A percentile compares a stretch with the other conserved stretches of the same genome.
These are phyloP conservation scores for Lepidium aucheri DNA, from an alignment of 345 rosid species.

Conservation along the genomic window DNA sequence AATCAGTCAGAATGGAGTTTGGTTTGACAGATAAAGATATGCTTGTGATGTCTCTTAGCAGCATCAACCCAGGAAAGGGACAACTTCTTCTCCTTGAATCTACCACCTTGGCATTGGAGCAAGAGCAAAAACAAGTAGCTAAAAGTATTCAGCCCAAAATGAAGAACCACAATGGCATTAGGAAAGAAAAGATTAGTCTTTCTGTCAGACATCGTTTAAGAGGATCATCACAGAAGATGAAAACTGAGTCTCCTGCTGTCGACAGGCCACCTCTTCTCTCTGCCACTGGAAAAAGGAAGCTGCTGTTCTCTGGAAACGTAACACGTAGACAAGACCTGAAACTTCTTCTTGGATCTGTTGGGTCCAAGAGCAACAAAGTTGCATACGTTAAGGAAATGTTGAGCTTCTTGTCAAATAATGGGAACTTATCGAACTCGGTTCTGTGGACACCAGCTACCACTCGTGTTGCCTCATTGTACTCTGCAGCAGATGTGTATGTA, in stretches of 20 bases:
- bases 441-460: slow-evolving; percentile 87
- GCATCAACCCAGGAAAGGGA: slow-evolving; percentile 89
- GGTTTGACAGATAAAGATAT: slow-evolving; percentile 66
- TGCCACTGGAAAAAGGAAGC: slow-evolving; percentile 28
- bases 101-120: slow-evolving; percentile 37
- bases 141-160: slow-evolving; percentile 26
- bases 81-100: slow-evolving; percentile 88
- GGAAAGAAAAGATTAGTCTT: slow-evolving; percentile 29
- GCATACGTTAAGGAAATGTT: slow-evolving; percentile 68
- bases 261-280: slow-evolving; percentile 21
- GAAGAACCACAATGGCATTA: slow-evolving; percentile 26
- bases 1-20: slow-evolving; percentile 66
- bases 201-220: slow-evolving; percentile 50
- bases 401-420: slow-evolving; percentile 46
- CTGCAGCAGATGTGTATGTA: slow-evolving; percentile 91
- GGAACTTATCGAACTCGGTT: slow-evolving; percentile 56
- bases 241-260: slow-evolving; percentile 6
- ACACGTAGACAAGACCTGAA: slow-evolving; percentile 42
- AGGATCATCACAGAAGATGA: slow-evolving; percentile 45
- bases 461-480: slow-evolving; percentile 78
- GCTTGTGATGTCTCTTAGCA: slow-evolving; percentile 89
- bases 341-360: slow-evolving; percentile 92
- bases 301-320: slow-evolving; percentile 26
- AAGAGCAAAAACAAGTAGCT: slow-evolving; percentile 20
- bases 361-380: slow-evolving; percentile 93